Evolutionary conservation across 192 early-diverging fungal species (phyloP).

Genomic region (Coemansia erecta): DNA sequence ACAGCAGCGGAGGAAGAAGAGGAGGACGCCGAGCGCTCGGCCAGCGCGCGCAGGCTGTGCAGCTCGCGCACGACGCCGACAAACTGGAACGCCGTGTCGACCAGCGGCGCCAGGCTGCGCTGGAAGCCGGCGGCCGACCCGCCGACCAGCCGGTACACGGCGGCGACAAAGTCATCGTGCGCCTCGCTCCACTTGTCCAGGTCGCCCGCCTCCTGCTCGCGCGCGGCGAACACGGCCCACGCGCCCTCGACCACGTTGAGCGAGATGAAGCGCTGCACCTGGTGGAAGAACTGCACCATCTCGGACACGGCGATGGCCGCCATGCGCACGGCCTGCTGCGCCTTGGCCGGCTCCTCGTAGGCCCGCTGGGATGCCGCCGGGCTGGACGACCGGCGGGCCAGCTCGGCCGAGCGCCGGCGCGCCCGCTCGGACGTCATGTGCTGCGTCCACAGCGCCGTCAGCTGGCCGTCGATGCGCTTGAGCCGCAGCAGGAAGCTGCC

Average conservation of each 20-base stretch:
- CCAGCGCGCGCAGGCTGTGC: slow-evolving; percentile 54
- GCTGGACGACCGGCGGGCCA: slow-evolving; percentile 34
- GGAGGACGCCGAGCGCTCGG: slow-evolving; percentile 1
- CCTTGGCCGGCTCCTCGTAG: slow-evolving; percentile 9
- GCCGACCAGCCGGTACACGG: slow-evolving; percentile 65
- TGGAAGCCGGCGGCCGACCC: slow-evolving; percentile 46
- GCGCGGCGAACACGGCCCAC: slow-evolving; percentile 72
- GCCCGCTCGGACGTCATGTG: slow-evolving; percentile 67
- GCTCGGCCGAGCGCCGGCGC: slow-evolving; percentile 22
- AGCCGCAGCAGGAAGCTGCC: slow-evolving; percentile 88
- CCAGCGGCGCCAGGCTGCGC: slow-evolving; percentile 56
- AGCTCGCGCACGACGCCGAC: slow-evolving; percentile 46
- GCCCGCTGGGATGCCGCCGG: neutral
- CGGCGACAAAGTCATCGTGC: slow-evolving; percentile 71
- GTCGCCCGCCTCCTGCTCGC: slow-evolving; percentile 58
- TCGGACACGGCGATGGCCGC: slow-evolving; percentile 69
- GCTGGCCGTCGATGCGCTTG: slow-evolving; percentile 79
- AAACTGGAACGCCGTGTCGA: slow-evolving; percentile 66
- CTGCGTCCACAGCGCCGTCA: slow-evolving; percentile 73
- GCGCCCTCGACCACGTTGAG: slow-evolving; percentile 92
- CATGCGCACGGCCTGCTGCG: slow-evolving; percentile 63
- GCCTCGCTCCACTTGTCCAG: slow-evolving; percentile 78
- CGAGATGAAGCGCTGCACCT: slow-evolving; percentile 89
- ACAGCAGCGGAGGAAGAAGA: neutral
- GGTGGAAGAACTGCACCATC: slow-evolving; percentile 94